Evolutionary conservation across 371 early-diverging fungal genomes (phyloP).

Genomic region (Mucor saturninus): DNA sequence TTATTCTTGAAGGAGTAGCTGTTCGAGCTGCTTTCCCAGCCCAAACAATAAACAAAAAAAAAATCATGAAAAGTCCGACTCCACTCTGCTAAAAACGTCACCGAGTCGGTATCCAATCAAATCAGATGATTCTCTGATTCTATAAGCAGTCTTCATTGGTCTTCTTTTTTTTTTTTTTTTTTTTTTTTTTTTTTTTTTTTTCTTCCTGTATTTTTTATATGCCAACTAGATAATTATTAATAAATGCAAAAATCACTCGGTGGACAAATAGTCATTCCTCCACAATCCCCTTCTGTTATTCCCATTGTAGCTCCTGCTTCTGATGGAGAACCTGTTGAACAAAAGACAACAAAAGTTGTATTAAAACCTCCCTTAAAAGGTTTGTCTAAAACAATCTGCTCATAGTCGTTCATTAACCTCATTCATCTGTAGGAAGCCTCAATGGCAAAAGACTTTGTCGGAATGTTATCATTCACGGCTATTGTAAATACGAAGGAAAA

Average conservation of each 20-base stretch:
- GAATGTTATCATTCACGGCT: conserved; percentile 85
- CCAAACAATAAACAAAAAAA: too few species aligned
- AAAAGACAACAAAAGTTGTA: conserved; percentile 20
- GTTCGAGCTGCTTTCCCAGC: too few species aligned
- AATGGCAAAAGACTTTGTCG: conserved; percentile 70
- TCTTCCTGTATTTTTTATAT: not conserved
- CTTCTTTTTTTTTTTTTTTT: conserved; percentile 8
- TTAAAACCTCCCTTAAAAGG: conserved; percentile 49
- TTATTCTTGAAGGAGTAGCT: not conserved
- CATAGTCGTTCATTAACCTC: not conserved
- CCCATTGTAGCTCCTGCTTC: conserved; percentile 59
- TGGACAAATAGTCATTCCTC: conserved; percentile 50
- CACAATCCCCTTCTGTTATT: conserved; percentile 57
- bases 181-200: conserved; percentile 1
- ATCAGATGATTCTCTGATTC: too few species aligned
- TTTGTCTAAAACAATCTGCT: conserved; percentile 20
- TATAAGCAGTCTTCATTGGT: not conserved
- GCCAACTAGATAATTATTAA: conserved; percentile 5
- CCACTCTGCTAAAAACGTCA: too few species aligned
- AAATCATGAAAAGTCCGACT: too few species aligned
- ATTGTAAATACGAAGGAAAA: conserved; percentile 85
- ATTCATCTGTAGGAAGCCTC: conserved; percentile 22
- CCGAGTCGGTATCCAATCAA: too few species aligned
- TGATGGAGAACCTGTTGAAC: conserved; percentile 29
- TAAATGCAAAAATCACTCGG: conserved; percentile 41